These are phyloP conservation scores for Hanseniaspora lindneri DNA, from an alignment of 805 yeast species.

Conservation along the genomic window DNA sequence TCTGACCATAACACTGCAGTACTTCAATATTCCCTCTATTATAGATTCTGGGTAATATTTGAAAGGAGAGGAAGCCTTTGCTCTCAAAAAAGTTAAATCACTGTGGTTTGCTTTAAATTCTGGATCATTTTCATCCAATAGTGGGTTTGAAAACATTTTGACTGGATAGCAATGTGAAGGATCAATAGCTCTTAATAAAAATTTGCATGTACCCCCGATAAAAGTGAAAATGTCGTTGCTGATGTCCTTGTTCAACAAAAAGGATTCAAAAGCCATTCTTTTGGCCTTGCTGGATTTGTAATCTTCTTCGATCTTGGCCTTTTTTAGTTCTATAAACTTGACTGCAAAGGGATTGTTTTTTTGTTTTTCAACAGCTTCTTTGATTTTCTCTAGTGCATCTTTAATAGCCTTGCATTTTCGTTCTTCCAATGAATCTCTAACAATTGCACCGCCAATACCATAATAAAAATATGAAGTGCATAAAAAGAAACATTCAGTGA, in stretches of 20 bases:
- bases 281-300: conserved; percentile 3
- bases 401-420: conserved; percentile 40
- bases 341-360: conserved; percentile 32
- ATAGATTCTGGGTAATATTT: conserved; percentile 75
- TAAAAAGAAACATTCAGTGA: conserved; percentile 80
- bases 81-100: conserved; percentile 57
- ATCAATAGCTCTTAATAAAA: conserved; percentile 59
- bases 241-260: conserved; percentile 44
- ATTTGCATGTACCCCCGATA: conserved; percentile 61
- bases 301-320: conserved; percentile 7
- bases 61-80: conserved; percentile 62
- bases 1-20: conserved; percentile 49
- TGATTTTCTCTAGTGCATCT: conserved; percentile 30
- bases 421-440: conserved; percentile 44
- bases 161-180: conserved; percentile 56
- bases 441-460: conserved; percentile 72
- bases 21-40: conserved; percentile 69
- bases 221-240: conserved; percentile 66
- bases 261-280: conserved; percentile 37
- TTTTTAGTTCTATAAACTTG: conserved; percentile 39
- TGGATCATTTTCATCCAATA: conserved; percentile 40
- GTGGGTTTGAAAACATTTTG: conserved; percentile 40
- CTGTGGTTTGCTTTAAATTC: conserved; percentile 56
- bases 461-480: conserved; percentile 71
- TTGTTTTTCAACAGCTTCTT: conserved; percentile 33